Evolutionary conservation across 1,284 basidiomycete species (phyloP).

Genomic region (Microbotryomycetes sp.): DNA sequence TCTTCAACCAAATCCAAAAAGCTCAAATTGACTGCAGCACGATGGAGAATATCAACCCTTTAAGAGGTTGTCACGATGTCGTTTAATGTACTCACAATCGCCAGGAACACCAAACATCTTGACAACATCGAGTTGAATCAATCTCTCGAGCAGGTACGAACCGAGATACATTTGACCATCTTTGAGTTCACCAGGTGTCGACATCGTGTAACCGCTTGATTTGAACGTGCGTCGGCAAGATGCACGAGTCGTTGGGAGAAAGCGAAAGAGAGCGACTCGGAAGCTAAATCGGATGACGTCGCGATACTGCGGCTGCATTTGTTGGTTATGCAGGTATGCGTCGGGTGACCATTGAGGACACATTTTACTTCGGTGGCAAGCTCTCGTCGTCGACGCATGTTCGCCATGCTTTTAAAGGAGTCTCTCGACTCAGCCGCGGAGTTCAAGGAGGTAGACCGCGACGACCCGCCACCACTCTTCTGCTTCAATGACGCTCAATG

Average conservation of each 20-base stretch:
- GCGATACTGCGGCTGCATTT: background rate
- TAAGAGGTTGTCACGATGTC: no score
- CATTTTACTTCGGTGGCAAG: no score
- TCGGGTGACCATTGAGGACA: no score
- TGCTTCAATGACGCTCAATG: background rate
- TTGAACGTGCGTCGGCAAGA: no score
- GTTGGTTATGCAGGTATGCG: no score
- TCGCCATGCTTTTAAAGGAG: no score
- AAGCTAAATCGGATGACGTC: no score
- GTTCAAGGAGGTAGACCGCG: no score
- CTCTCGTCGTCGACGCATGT: no score
- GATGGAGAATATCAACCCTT: background rate
- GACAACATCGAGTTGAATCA: conserved; percentile 44
- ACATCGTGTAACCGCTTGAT: background rate
- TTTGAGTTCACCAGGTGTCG: conserved; percentile 13
- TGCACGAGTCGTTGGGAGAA: background rate
- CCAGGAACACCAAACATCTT: conserved; percentile 74
- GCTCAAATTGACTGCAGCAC: conserved; percentile 66
- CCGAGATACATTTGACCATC: conserved; percentile 29
- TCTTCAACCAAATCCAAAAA: conserved; percentile 65
- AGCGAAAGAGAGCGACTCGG: background rate
- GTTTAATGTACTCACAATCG: conserved; percentile 15
- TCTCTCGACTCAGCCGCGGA: no score
- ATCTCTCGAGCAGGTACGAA: conserved; percentile 39
- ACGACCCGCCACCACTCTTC: no score